phyloP scores from a whole-genome alignment of 2,329 filamentous ascomycete species.

The Ophiosphaerella korrae region DNA sequence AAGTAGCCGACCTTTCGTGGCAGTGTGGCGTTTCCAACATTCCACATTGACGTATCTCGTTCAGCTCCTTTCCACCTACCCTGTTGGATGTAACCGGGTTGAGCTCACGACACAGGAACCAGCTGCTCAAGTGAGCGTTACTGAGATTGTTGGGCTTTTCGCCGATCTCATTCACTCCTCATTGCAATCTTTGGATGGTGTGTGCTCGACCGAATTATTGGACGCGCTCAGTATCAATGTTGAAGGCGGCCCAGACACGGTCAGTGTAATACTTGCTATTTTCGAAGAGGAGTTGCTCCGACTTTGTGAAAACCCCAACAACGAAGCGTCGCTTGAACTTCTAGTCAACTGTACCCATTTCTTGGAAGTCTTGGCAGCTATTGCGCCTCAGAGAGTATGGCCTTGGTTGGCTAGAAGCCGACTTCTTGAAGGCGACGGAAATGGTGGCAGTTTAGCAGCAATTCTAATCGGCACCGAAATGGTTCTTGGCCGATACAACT shows the following conservation, averaged over 20 bases:
- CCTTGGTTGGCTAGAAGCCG: conserved; percentile 83
- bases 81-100: conserved; percentile 59
- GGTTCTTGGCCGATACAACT: conserved; percentile 73
- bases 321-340: conserved; percentile 68
- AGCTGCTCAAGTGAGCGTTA: conserved; percentile 65
- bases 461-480: conserved; percentile 85
- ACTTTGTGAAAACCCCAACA: conserved; percentile 59
- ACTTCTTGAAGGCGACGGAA: conserved; percentile 76
- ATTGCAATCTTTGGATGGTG: conserved; percentile 32
- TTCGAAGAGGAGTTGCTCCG: conserved; percentile 71
- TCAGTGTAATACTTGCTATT: conserved; percentile 81
- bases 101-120: conserved; percentile 53
- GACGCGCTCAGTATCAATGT: conserved; percentile 46
- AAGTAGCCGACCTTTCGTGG: conserved; percentile 70
- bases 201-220: conserved; percentile 37
- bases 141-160: conserved; percentile 76
- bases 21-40: conserved; percentile 75
- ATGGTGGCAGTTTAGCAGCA: conserved; percentile 74
- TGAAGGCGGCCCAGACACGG: conserved; percentile 69
- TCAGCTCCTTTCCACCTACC: conserved; percentile 71
- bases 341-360: conserved; percentile 81
- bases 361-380: conserved; percentile 69
- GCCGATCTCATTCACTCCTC: conserved; percentile 66
- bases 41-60: conserved; percentile 81
- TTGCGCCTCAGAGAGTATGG: conserved; percentile 87